Conservation (phyloP, 2,329 filamentous ascomycete species). For the Xylariaceae sp. region DNA sequence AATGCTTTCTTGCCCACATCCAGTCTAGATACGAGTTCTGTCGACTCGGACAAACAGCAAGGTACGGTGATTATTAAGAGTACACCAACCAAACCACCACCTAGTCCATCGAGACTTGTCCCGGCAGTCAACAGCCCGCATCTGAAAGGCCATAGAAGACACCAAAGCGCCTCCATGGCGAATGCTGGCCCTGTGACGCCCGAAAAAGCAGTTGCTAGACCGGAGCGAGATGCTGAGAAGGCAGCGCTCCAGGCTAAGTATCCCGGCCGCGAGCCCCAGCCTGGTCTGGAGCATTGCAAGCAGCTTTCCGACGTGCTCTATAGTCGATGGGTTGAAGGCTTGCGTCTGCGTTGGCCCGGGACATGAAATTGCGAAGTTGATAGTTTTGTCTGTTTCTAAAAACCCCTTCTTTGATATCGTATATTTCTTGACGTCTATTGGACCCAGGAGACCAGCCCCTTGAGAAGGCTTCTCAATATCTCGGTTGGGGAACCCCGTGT, state of each 20-base stretch:
- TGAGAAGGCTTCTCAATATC: background rate
- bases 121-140: slow-evolving; percentile 81
- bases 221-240: slow-evolving; percentile 42
- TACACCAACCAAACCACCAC: slow-evolving; percentile 22
- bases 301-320: slow-evolving; percentile 88
- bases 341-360: slow-evolving; percentile 64
- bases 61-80: slow-evolving; percentile 56
- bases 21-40: slow-evolving; percentile 29
- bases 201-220: slow-evolving; percentile 27
- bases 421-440: too few species aligned
- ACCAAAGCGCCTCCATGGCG: slow-evolving; percentile 44
- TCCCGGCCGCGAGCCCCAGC: slow-evolving; percentile 48
- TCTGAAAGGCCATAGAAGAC: slow-evolving; percentile 68
- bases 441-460: too few species aligned
- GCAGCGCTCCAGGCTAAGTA: slow-evolving; percentile 47
- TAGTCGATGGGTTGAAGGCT: slow-evolving; percentile 79
- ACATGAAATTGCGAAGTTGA: slow-evolving; percentile 9
- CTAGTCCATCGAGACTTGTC: slow-evolving; percentile 60
- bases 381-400: background rate
- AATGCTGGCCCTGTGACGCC: slow-evolving; percentile 26
- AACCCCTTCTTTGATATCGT: background rate
- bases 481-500: slow-evolving; percentile 1
- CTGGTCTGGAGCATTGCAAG: slow-evolving; percentile 88
- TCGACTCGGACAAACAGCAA: slow-evolving; percentile 40
- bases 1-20: slow-evolving; percentile 41